phyloP scores from a whole-genome alignment of 2,329 filamentous ascomycete genomes.

The Proliferodiscus dingleyae region DNA sequence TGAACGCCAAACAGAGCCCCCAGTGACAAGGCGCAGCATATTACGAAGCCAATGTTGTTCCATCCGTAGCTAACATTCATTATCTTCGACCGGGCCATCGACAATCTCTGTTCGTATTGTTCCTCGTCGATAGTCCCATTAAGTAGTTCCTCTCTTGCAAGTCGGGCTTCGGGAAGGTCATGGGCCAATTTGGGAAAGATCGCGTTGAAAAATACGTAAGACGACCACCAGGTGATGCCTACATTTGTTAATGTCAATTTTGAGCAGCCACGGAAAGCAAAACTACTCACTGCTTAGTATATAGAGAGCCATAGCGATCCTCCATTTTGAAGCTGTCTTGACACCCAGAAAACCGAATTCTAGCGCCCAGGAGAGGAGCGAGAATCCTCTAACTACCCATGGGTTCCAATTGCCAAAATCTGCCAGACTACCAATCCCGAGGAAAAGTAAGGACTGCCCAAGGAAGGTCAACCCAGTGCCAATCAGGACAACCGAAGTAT shows the following conservation, averaged over 20 bases:
- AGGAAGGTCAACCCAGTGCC: constrained; percentile 28
- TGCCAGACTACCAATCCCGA: constrained; percentile 27
- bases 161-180: constrained; percentile 27
- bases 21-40: constrained; percentile 26
- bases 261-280: neutral
- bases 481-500: constrained; percentile 29
- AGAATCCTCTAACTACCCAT: constrained; percentile 30
- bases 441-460: constrained; percentile 25
- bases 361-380: constrained; percentile 27
- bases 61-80: constrained; percentile 31
- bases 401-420: constrained; percentile 31
- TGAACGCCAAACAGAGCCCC: constrained; percentile 25
- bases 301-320: constrained; percentile 28
- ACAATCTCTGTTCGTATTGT: constrained; percentile 24
- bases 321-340: constrained; percentile 24
- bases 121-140: constrained; percentile 23
- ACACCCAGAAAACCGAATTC: constrained; percentile 31
- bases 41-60: constrained; percentile 29
- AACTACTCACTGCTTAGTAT: constrained; percentile 28
- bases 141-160: constrained; percentile 20
- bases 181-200: constrained; percentile 30
- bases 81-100: constrained; percentile 28
- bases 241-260: neutral
- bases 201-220: constrained; percentile 32
- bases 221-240: constrained; percentile 30